phyloP scores from a whole-genome alignment of 495 filamentous ascomycete genomes.

The Parachaetomium inaequale region DNA sequence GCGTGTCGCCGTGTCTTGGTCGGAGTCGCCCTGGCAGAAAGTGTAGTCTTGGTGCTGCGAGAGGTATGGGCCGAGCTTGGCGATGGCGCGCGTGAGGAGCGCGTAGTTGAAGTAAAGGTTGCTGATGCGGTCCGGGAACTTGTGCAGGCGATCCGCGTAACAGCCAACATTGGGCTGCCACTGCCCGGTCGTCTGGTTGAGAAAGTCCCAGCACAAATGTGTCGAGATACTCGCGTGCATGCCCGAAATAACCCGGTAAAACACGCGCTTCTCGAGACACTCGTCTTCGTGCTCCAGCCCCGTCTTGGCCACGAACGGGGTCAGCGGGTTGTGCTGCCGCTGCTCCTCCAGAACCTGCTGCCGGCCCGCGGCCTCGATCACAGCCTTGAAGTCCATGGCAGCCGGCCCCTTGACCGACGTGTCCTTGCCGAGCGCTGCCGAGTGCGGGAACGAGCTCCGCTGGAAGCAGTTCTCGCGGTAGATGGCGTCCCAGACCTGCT shows the following conservation, averaged over 20 bases:
- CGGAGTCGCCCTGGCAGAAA: constrained; percentile 82
- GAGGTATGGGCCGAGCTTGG: constrained; percentile 84
- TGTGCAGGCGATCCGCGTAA: constrained; percentile 79
- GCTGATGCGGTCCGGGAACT: constrained; percentile 83
- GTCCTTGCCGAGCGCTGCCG: constrained; percentile 40
- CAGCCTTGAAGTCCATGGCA: constrained; percentile 75
- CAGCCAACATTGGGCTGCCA: constrained; percentile 92
- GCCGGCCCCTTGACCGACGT: constrained; percentile 56
- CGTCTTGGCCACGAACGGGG: constrained; percentile 47
- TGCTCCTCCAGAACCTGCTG: constrained; percentile 54
- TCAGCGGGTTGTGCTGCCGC: constrained; percentile 49
- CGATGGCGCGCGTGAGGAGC: constrained; percentile 80
- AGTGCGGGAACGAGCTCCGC: constrained; percentile 56
- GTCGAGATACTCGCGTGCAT: constrained; percentile 98
- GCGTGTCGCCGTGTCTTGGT: constrained; percentile 75
- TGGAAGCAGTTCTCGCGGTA: constrained; percentile 98
- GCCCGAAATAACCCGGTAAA: constrained; percentile 88
- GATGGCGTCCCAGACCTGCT: constrained; percentile 92
- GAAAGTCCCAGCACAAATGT: constrained; percentile 92
- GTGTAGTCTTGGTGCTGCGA: constrained; percentile 59
- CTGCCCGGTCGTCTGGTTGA: constrained; percentile 90
- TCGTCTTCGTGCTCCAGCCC: constrained; percentile 77
- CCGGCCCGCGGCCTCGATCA: constrained; percentile 69
- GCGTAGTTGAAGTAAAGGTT: constrained; percentile 99
- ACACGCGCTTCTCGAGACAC: constrained; percentile 95